Conservation (phyloP, 352 stramenopile genomes). For the Phytophthora idaei region DNA sequence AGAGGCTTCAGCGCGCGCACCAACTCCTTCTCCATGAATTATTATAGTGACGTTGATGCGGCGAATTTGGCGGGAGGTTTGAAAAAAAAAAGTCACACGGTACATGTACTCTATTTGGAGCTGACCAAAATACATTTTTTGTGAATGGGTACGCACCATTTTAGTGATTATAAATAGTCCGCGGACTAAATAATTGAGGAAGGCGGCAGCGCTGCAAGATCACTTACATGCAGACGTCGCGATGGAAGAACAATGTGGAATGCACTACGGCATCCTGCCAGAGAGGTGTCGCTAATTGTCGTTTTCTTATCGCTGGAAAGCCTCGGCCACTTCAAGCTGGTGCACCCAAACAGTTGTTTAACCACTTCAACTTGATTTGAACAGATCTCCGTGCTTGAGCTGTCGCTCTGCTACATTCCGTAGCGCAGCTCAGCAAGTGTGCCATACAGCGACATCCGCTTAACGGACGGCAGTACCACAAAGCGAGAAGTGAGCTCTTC, state of each 20-base stretch:
- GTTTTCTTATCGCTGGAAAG: too few species aligned
- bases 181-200: too few species aligned
- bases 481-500: conserved; percentile 42
- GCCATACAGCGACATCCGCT: conserved; percentile 37
- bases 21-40: conserved; percentile 57
- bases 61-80: conserved; percentile 20
- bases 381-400: neutral
- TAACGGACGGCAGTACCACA: conserved; percentile 35
- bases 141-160: neutral
- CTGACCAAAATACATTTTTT: neutral
- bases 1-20: conserved; percentile 64
- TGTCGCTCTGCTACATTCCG: conserved; percentile 14
- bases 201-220: too few species aligned
- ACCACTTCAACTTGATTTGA: conserved; percentile 3
- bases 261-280: too few species aligned
- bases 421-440: conserved; percentile 38
- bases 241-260: too few species aligned
- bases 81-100: conserved; percentile 4
- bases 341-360: neutral
- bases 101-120: neutral
- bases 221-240: too few species aligned
- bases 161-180: too few species aligned
- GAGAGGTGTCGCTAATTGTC: too few species aligned
- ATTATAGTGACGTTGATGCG: neutral
- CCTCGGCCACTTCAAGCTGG: too few species aligned